These are phyloP conservation scores for Quercus tomentella DNA, from an alignment of 331 rosid species.

Conservation along the genomic window DNA sequence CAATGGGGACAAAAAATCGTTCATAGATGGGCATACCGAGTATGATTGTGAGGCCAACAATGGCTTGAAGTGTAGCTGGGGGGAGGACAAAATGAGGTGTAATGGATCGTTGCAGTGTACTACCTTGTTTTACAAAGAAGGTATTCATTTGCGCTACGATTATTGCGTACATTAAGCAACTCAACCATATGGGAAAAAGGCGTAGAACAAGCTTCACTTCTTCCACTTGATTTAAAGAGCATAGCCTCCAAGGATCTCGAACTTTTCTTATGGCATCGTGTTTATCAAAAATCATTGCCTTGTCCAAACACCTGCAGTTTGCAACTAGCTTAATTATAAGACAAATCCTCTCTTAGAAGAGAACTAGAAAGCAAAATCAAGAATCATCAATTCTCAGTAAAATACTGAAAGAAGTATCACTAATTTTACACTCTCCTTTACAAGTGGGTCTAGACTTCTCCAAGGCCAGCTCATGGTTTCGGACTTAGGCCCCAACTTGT, in stretches of 20 bases:
- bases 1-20: constrained; percentile 29
- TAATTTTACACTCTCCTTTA: too few relatives aligned
- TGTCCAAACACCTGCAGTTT: constrained; percentile 31
- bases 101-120: constrained; percentile 39
- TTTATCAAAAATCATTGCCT: constrained; percentile 40
- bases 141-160: constrained; percentile 41
- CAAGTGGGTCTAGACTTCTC: too few relatives aligned
- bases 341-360: too few relatives aligned
- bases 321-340: not conserved
- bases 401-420: too few relatives aligned
- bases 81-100: constrained; percentile 39
- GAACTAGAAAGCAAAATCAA: too few relatives aligned
- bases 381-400: too few relatives aligned
- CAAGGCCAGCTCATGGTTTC: too few relatives aligned
- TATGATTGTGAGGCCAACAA: constrained; percentile 32
- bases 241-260: not conserved
- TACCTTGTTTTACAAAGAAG: constrained; percentile 51
- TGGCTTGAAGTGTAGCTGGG: constrained; percentile 43
- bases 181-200: constrained; percentile 44
- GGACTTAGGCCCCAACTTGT: too few relatives aligned
- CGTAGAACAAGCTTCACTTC: constrained; percentile 17
- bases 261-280: constrained; percentile 23
- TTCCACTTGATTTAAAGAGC: too few relatives aligned
- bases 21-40: constrained; percentile 38
- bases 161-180: constrained; percentile 35